These are phyloP conservation scores for Arxiozyma heterogenica DNA, from an alignment of 1,139 yeast genomes.

Conservation along the genomic window DNA sequence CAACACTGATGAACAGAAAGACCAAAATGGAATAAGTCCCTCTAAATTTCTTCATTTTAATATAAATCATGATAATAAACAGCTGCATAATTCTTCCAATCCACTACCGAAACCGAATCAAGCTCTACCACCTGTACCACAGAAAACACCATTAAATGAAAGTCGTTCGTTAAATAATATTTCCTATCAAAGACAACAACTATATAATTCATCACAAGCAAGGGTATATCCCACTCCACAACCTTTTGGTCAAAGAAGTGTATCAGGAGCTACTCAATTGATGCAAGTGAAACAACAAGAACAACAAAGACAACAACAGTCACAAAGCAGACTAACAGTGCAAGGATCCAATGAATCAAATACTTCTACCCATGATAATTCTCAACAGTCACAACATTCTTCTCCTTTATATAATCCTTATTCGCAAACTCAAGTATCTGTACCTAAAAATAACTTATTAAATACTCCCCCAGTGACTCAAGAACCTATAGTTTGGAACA, in stretches of 20 bases:
- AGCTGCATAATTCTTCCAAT: not conserved
- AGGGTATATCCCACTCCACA: slow-evolving; percentile 25
- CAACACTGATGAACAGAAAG: slow-evolving; percentile 5
- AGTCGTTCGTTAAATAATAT: not conserved
- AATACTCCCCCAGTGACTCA: not conserved
- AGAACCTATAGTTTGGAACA: slow-evolving; percentile 57
- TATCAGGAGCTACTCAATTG: slow-evolving; percentile 24
- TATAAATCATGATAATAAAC: not conserved
- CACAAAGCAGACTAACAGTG: not conserved
- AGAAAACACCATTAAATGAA: not conserved
- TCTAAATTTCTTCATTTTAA: slow-evolving; percentile 9
- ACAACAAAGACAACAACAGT: slow-evolving; percentile 23
- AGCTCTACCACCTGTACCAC: not conserved
- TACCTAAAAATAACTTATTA: slow-evolving; percentile 8
- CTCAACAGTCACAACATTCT: not conserved
- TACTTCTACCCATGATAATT: not conserved
- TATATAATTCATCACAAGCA: slow-evolving; percentile 3
- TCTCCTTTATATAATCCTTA: not conserved
- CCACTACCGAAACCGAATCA: slow-evolving; percentile 1
- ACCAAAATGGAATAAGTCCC: slow-evolving; percentile 5
- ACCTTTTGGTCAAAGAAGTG: slow-evolving; percentile 24
- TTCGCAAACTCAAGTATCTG: not conserved
- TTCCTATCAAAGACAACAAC: slow-evolving; percentile 5
- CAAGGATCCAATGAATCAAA: not conserved
- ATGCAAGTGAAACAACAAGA: slow-evolving; percentile 8